A percentile compares a stretch with the other conserved stretches of the same genome.
Evolutionary conservation across 2,329 filamentous ascomycete genomes (phyloP).

Genomic region (Dactylellina drechsleri): DNA sequence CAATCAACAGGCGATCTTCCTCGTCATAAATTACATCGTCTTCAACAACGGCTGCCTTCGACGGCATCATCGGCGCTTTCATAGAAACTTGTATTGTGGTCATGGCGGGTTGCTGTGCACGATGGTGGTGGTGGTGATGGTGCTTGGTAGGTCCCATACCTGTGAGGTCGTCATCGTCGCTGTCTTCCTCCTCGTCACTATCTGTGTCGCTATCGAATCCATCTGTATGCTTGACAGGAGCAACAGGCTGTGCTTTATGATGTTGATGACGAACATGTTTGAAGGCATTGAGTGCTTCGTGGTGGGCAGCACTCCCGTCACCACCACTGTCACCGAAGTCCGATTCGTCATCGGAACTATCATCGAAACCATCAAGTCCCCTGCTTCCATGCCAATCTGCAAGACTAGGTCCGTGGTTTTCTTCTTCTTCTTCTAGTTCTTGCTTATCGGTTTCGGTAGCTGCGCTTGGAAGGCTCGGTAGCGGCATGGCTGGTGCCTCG

Average conservation of each 20-base stretch:
- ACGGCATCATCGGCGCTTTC: background rate
- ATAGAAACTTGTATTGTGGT: constrained; percentile 10
- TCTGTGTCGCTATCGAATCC: constrained; percentile 1
- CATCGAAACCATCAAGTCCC: no score
- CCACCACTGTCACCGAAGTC: constrained; percentile 5
- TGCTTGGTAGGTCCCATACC: constrained; percentile 13
- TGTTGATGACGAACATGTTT: no score
- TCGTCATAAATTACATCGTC: constrained; percentile 50
- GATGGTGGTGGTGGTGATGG: background rate
- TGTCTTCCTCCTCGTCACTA: constrained; percentile 2
- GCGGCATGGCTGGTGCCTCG: constrained; percentile 21
- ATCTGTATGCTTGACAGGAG: background rate
- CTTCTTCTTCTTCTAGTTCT: background rate
- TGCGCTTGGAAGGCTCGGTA: constrained; percentile 38
- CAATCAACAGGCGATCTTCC: constrained; percentile 33
- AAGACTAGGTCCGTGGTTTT: no score
- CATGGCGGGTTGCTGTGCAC: constrained; percentile 7
- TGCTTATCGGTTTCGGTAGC: constrained; percentile 16
- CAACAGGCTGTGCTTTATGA: no score
- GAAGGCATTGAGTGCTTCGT: background rate
- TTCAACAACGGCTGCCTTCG: constrained; percentile 12
- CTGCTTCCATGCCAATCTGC: no score
- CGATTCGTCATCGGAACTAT: constrained; percentile 21
- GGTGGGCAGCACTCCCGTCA: background rate
- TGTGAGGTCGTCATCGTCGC: constrained; percentile 15